phyloP scores from a whole-genome alignment of 371 early-diverging fungal genomes.

The Paraphysoderma sedebokerense region DNA sequence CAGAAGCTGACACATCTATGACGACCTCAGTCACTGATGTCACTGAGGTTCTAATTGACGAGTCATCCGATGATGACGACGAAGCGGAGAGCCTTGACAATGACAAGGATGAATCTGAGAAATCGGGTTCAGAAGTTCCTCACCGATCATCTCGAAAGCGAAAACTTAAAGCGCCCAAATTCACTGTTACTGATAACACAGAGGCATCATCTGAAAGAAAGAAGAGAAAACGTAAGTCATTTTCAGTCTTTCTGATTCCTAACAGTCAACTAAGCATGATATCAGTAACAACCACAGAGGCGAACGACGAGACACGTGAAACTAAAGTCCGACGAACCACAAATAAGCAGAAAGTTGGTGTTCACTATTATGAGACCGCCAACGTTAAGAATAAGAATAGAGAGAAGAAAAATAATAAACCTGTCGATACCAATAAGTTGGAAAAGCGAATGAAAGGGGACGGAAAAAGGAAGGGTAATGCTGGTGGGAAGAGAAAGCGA shows the following conservation, averaged over 20 bases:
- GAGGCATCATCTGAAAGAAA: no score
- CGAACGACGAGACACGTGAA: background rate
- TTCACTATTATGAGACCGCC: slow-evolving; percentile 70
- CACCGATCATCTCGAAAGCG: no score
- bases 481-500: background rate
- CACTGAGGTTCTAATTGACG: slow-evolving; percentile 17
- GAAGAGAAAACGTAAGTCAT: no score
- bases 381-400: slow-evolving; percentile 86
- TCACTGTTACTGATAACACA: no score
- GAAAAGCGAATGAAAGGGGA: background rate
- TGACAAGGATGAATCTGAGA: slow-evolving; percentile 5
- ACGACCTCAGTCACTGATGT: background rate
- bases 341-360: slow-evolving; percentile 64
- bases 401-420: slow-evolving; percentile 36
- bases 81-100: slow-evolving; percentile 14
- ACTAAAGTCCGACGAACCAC: slow-evolving; percentile 62
- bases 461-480: background rate
- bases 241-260: no score
- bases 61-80: slow-evolving; percentile 15
- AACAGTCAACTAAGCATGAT: no score
- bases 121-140: no score
- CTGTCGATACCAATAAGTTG: background rate
- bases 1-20: no score
- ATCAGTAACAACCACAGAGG: background rate
- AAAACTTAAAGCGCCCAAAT: no score